A percentile compares a stretch with the other conserved stretches of the same genome.
Evolutionary conservation across 1,139 yeast genomes (phyloP).

Genomic region (Zhuliangozyma blackwelliae): DNA sequence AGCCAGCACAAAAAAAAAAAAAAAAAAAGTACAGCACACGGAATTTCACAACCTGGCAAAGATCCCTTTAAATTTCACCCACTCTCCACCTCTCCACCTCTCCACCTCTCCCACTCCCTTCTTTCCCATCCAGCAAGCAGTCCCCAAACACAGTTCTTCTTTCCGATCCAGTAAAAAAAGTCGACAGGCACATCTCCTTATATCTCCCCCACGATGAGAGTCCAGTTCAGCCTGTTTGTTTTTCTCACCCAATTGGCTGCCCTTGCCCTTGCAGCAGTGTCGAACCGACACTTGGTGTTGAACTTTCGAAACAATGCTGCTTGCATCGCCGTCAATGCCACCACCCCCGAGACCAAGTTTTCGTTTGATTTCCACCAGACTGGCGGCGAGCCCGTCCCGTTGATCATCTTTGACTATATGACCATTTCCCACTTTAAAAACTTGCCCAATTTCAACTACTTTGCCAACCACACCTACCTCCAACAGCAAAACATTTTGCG

Average conservation of each 20-base stretch:
- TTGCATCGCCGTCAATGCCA: constrained; percentile 9
- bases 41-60: no score
- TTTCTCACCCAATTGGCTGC: constrained; percentile 1
- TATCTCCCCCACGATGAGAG: not conserved
- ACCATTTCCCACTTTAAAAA: constrained; percentile 10
- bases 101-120: no score
- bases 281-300: constrained; percentile 8
- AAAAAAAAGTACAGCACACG: no score
- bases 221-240: not conserved
- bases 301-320: constrained; percentile 10
- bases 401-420: constrained; percentile 9
- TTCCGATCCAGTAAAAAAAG: no score
- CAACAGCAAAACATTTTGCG: not conserved
- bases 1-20: no score
- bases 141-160: no score
- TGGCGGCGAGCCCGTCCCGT: constrained; percentile 8
- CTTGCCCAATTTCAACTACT: constrained; percentile 12
- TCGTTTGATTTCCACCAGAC: constrained; percentile 5
- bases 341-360: constrained; percentile 5
- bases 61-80: no score
- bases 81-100: no score
- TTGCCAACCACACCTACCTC: constrained; percentile 11
- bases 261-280: constrained; percentile 5
- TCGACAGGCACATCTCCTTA: no score
- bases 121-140: no score